Base-by-base conservation (phyloP, 1,284 basidiomycete genomes). In the Puccinia coronata region DNA sequence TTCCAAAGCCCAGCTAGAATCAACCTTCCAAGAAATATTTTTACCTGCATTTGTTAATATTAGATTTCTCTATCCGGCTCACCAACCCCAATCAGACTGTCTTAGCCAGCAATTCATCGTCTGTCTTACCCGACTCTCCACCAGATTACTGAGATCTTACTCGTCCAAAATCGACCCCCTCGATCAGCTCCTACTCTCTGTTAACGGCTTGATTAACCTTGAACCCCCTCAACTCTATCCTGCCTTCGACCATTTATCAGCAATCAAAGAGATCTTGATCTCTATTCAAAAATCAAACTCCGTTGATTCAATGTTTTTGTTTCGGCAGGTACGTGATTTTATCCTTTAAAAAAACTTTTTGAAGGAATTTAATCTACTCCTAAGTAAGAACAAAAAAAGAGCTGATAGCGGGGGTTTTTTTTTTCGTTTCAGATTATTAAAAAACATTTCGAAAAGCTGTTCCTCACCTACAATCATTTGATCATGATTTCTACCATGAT, bases 371-470 rank as follows among this genome's bases (percentile, higher is more conserved):
- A 1, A 47, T 47, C 8, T n/a, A n/a, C n/a, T n/a, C n/a, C n/a
- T n/a, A n/a, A 25, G 25, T 8, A 57, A 57, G 9, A 57, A 31
- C n/a, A n/a, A n/a, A n/a, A 59, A 25, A 25, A 59, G 8, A 28
- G 55, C 23, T 53, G n/a, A 59, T n/a, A n/a, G n/a, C n/a, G n/a
- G n/a, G n/a, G n/a, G n/a, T 57, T 57, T 57, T 61, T 34, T 63
- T 36, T 63, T 8, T 63, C 23, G 3, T 25, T 36, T 41, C n/a
- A 67, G 63, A 43, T 67, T n/a, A 47, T 41, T 16, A 20, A 28
- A 14, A 67, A 67, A 18, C 63, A 67, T 6, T 23, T 47, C 9
- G 41, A 47, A 41, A 43, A 43, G 14, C 41, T 67, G 18, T n/a
- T 67, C 4, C 1, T 47, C 14, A 43, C 20, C 2, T 67, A 67